Conservation (phyloP, 176 grass and related monocot species). For the Avena eriantha region DNA sequence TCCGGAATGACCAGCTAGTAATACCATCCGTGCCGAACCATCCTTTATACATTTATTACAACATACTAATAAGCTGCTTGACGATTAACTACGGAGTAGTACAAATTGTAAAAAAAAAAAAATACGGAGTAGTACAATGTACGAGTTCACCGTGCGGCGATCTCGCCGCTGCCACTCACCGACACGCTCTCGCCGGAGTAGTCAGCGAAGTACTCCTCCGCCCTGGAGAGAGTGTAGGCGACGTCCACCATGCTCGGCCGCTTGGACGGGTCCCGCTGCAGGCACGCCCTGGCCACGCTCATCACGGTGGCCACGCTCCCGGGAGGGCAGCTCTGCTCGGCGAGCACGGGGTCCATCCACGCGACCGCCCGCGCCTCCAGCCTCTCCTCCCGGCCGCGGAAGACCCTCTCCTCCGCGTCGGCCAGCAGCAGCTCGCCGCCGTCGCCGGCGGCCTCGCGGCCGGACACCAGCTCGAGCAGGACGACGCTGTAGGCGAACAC, state of each 20-base stretch:
- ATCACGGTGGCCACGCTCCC: conserved; percentile 72
- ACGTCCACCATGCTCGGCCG: conserved; percentile 95
- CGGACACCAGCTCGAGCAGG: conserved; percentile 85
- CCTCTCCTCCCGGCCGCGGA: conserved; percentile 41
- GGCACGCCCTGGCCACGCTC: conserved; percentile 72
- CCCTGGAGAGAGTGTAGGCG: conserved; percentile 85
- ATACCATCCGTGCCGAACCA: neutral
- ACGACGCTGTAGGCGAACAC: conserved; percentile 93
- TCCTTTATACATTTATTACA: neutral
- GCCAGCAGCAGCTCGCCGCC: conserved; percentile 70
- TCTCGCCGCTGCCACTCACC: conserved; percentile 41
- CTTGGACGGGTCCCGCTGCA: conserved; percentile 79
- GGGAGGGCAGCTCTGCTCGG: conserved; percentile 67
- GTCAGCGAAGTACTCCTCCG: conserved; percentile 76
- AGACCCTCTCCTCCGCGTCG: conserved; percentile 68
- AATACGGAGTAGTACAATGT: no score
- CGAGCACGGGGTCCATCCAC: conserved; percentile 82
- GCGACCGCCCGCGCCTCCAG: conserved; percentile 54
- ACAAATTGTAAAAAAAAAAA: no score
- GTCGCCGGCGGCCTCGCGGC: conserved; percentile 63
- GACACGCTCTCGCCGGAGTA: conserved; percentile 74
- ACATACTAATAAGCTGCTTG: neutral
- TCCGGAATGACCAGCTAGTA: neutral
- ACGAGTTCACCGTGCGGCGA: no score
- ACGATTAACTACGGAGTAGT: neutral